Evolutionary conservation across 2,329 filamentous ascomycete genomes (phyloP).

Genomic region (Ophiostoma triangulosporum): DNA sequence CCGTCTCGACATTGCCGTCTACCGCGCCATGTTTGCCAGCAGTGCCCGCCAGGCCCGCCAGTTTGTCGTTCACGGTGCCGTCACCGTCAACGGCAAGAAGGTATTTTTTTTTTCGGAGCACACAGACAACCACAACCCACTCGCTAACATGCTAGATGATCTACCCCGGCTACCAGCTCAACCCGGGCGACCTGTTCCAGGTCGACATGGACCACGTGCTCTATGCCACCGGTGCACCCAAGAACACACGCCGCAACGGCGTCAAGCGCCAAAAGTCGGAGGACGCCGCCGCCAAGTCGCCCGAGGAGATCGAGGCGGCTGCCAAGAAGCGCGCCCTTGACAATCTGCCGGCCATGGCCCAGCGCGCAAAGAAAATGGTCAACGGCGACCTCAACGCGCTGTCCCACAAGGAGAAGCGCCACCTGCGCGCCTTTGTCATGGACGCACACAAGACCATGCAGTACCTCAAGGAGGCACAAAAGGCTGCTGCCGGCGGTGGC

Average conservation of each 20-base stretch:
- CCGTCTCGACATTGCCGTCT: slow-evolving; percentile 86
- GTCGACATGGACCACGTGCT: slow-evolving; percentile 82
- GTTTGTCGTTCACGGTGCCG: slow-evolving; percentile 82
- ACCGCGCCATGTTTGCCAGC: slow-evolving; percentile 85
- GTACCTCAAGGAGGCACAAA: not conserved
- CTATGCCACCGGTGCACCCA: slow-evolving; percentile 68
- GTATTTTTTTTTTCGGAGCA: slow-evolving; percentile 28
- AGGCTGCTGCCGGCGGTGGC: slow-evolving; percentile 16
- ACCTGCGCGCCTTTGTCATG: slow-evolving; percentile 58
- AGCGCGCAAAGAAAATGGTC: slow-evolving; percentile 25
- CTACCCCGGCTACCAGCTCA: slow-evolving; percentile 83
- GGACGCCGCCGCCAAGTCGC: slow-evolving; percentile 16
- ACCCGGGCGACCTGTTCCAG: slow-evolving; percentile 97
- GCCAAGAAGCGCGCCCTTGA: slow-evolving; percentile 13
- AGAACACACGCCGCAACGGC: slow-evolving; percentile 28
- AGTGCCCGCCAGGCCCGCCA: slow-evolving; percentile 86
- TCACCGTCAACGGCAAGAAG: slow-evolving; percentile 94
- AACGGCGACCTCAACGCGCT: slow-evolving; percentile 25
- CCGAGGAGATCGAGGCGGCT: slow-evolving; percentile 19
- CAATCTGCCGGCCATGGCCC: slow-evolving; percentile 26
- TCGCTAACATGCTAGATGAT: slow-evolving; percentile 50
- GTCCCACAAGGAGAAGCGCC: slow-evolving; percentile 59
- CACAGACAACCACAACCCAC: not conserved
- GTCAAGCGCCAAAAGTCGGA: slow-evolving; percentile 12
- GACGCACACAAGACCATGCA: slow-evolving; percentile 47